These are phyloP conservation scores for Leptographium lundbergii DNA, from an alignment of 2,329 filamentous ascomycete genomes.

Conservation along the genomic window DNA sequence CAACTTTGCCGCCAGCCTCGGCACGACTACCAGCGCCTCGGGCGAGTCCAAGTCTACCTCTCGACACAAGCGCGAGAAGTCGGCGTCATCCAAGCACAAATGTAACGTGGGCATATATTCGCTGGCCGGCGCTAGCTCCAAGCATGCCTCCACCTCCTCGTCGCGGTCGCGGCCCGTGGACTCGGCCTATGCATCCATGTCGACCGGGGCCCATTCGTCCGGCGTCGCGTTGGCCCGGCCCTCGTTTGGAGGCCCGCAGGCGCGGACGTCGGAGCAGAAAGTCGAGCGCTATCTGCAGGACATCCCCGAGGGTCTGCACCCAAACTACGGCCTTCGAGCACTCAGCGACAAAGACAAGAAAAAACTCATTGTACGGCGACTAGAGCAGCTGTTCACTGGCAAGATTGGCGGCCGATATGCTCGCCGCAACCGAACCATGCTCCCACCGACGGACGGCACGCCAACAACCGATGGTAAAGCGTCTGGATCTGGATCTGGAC, in stretches of 20 bases:
- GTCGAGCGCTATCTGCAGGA: slow-evolving; percentile 60
- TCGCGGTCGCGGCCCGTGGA: slow-evolving; percentile 42
- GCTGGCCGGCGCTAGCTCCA: slow-evolving; percentile 30
- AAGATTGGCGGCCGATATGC: slow-evolving; percentile 36
- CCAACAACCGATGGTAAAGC: background rate
- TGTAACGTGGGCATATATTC: slow-evolving; percentile 19
- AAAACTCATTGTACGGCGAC: slow-evolving; percentile 59
- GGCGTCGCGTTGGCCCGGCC: slow-evolving; percentile 26
- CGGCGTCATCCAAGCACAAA: slow-evolving; percentile 13
- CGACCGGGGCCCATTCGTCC: slow-evolving; percentile 33
- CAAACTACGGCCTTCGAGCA: slow-evolving; percentile 32
- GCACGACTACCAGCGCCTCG: slow-evolving; percentile 31
- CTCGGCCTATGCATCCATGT: slow-evolving; percentile 59
- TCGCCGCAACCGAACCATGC: slow-evolving; percentile 13
- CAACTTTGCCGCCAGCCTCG: slow-evolving; percentile 53
- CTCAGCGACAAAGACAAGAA: slow-evolving; percentile 66
- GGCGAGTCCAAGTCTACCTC: slow-evolving; percentile 23
- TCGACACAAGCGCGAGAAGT: slow-evolving; percentile 30
- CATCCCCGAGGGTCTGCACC: slow-evolving; percentile 57
- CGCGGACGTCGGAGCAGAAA: slow-evolving; percentile 39
- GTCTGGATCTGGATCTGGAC: background rate
- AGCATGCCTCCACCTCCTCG: slow-evolving; percentile 40
- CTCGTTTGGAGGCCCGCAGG: slow-evolving; percentile 20
- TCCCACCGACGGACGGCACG: slow-evolving; percentile 1
- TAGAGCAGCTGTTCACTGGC: slow-evolving; percentile 76